phyloP scores from a whole-genome alignment of 1,139 yeast genomes.

The Kodamaea plutei region DNA sequence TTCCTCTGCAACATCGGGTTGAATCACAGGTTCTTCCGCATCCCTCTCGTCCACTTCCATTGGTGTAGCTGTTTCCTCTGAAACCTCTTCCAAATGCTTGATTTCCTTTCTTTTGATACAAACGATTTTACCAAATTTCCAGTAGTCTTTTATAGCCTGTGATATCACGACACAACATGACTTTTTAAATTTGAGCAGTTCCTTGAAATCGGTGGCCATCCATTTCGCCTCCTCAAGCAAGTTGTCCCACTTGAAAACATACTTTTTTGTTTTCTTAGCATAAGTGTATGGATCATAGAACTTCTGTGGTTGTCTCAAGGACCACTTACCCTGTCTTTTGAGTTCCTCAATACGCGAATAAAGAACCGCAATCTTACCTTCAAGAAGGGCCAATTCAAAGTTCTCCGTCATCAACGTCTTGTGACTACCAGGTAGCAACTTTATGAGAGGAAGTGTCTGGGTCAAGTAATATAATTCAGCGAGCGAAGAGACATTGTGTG shows the following conservation, averaged over 20 bases:
- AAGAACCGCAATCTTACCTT: conserved; percentile 89
- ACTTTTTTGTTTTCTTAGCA: conserved; percentile 27
- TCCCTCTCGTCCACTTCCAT: conserved; percentile 2
- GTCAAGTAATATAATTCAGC: conserved; percentile 85
- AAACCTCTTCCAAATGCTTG: conserved; percentile 15
- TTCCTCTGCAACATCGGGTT: not conserved
- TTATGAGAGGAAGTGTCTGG: conserved; percentile 80
- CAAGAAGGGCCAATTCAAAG: conserved; percentile 82
- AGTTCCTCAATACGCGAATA: conserved; percentile 91
- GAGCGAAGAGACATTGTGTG: conserved; percentile 55
- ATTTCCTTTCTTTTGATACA: conserved; percentile 51
- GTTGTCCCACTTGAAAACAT: conserved; percentile 63
- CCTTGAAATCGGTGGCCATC: conserved; percentile 79
- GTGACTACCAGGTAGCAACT: conserved; percentile 78
- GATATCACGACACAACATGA: conserved; percentile 71
- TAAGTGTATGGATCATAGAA: conserved; percentile 63
- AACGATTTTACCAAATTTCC: conserved; percentile 68
- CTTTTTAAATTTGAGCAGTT: conserved; percentile 62
- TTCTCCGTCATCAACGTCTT: conserved; percentile 81
- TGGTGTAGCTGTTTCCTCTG: not conserved
- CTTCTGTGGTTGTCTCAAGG: conserved; percentile 77
- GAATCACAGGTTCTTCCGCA: conserved; percentile 2
- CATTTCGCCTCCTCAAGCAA: conserved; percentile 78
- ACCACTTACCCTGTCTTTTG: conserved; percentile 86
- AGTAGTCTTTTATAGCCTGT: conserved; percentile 69